Base-by-base conservation (phyloP, 2,329 filamentous ascomycete genomes). In the Aspergillus sp. region DNA sequence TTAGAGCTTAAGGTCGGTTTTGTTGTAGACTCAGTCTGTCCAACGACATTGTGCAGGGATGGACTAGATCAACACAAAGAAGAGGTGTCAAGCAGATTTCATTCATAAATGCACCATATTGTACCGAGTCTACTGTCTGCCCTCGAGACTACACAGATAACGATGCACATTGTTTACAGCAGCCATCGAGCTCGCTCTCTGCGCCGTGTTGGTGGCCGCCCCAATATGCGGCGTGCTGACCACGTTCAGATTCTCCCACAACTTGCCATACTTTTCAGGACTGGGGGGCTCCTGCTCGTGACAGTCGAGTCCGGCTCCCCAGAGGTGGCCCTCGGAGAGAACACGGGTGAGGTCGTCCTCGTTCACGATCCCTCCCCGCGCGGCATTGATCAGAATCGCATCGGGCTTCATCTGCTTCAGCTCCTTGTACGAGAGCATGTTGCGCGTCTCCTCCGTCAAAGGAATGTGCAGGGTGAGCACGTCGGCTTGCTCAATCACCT, bases 181-280 rank as follows among this genome's bases (percentile, higher is more conserved):
- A 23, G 71, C 72, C 59, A 71, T 72, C 0, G 75, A 77, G 49
- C 74, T 77, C 15, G 69, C 68, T 47, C 72, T 70, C 62, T 79
- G 79, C 4, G 73, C 77, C 57, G 76, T 69, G 4, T 65, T 67
- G 2, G 82, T 83, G 0, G 81, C 76, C 1, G 80, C 81, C 7
- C 82, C 82, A 49, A 83, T 76, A 57, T 83, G 80, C 7, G 81
- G 80, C 4, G 79, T 81, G 59, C 78, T 78, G 6, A 81, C 63
- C 7, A 77, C 74, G 4, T 76, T 74, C n/a, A 65, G 53, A 47
- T 69, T 65, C 6, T 73, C 66, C 76, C 77, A 79, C 0, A 80
- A 61, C 1, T 62, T 59, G 0, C 68, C 67, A 57, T 80, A 80
- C 19, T 65, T 72, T 46, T 76, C 74, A 13, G 65, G 7, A n/a